Base-by-base conservation (phyloP, 495 filamentous ascomycete genomes). In the Talaromyces nanjingensis region DNA sequence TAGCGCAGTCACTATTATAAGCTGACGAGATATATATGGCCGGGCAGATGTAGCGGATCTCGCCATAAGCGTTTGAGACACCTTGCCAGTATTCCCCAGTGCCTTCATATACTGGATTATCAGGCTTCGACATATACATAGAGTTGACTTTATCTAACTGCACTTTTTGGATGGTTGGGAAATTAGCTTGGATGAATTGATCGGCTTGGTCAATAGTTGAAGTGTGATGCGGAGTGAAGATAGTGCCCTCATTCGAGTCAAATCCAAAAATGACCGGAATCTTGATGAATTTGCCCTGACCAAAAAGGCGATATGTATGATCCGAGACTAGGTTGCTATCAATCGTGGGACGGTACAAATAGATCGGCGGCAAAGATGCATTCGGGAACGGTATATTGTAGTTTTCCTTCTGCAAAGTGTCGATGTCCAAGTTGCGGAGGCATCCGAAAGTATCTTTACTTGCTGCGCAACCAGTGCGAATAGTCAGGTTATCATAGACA, bases 211-310 rank as follows among this genome's bases (percentile, higher is more conserved):
- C 27, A 29, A 29, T 29, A 29, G 27, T 29, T 29, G 27, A 29
- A 4, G 27, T 29, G 27, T 29, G 27, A 29, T 29, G 27, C 27
- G 27, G 27, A 29, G 27, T 29, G 69, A 91, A 91, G 4, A 77
- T 75, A 0, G 83, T 85, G 49, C 89, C 89, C 72, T 89, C 88
- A 70, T 92, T 86, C 33, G 87, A 87, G 68, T 81, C 83, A 64
- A 88, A 84, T 60, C 89, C 89, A 64, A 84, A 86, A 25, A 92
- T 88, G 9, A 84, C 79, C 2, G 89, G 89, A 6, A 91, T 80
- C 64, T 83, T 85, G 72, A 89, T 75, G 73, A 89, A 91, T 25
- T 77, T 74, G 4, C 86, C 27, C 3, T 29, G 27, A 29, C 27
- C 27, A 6, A 29, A 29, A 29, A 29, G 27, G 27, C 27, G 27